These are phyloP conservation scores for Boehmeria nivea DNA, from an alignment of 306 rosid genomes.

Conservation along the genomic window DNA sequence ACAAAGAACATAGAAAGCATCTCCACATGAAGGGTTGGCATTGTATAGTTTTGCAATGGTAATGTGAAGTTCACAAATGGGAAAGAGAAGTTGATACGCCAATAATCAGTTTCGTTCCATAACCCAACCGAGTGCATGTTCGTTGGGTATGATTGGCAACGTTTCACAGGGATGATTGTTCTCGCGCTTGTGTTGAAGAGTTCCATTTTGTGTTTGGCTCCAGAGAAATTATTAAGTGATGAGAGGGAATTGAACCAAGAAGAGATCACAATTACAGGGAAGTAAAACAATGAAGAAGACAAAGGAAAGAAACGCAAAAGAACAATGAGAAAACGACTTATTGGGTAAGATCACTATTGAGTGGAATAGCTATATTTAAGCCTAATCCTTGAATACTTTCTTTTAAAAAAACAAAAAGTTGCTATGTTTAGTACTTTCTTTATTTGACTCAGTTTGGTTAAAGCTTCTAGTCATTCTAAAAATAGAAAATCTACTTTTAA, in stretches of 20 bases:
- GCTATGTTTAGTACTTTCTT: too few relatives aligned
- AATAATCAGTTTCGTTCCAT: slow-evolving; percentile 14
- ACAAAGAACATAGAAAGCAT: slow-evolving; percentile 16
- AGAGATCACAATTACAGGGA: neutral
- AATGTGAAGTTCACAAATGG: neutral
- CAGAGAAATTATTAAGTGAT: neutral
- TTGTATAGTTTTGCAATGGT: slow-evolving; percentile 8
- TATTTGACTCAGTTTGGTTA: too few relatives aligned
- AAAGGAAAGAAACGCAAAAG: neutral
- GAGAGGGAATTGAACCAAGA: neutral
- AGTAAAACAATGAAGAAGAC: neutral
- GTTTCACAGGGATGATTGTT: neutral
- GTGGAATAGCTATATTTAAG: too few relatives aligned
- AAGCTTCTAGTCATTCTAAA: too few relatives aligned
- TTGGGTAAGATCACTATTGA: too few relatives aligned
- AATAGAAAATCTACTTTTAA: too few relatives aligned
- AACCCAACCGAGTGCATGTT: slow-evolving; percentile 14
- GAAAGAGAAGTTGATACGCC: neutral
- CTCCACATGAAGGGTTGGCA: slow-evolving; percentile 33
- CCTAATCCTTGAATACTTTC: too few relatives aligned
- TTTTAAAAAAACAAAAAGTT: too few relatives aligned
- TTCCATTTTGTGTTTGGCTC: slow-evolving; percentile 2
- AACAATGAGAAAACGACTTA: too few relatives aligned
- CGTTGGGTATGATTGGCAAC: slow-evolving; percentile 3
- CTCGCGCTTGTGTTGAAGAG: slow-evolving; percentile 13